Evolutionary conservation across 1,284 basidiomycete genomes (phyloP), one percentile per base, ranked within the genome.

Genomic region (Marasmius tenuissimus): DNA sequence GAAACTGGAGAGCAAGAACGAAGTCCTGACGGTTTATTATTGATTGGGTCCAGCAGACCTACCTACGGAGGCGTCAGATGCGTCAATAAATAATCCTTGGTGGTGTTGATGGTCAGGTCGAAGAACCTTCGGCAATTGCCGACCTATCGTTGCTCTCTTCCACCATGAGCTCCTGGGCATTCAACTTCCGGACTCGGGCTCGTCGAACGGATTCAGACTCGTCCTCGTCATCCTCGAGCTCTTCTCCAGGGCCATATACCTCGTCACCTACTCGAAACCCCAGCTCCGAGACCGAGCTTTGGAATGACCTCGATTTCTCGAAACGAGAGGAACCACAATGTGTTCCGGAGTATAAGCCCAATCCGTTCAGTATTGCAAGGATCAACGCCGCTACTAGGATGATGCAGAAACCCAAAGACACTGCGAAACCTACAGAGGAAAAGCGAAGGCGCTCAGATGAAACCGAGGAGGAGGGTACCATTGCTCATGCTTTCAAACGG

Each of bases 341-440:
- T 20, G 45, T 47, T 8, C 45, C n/a, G 16, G 34, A 18, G 52
- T 38, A 54, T n/a, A 54, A 54, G 38, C 52, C 52, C 34, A 54
- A 54, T 54, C 52, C 52, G 7, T 54, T 54, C 16, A 54, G 34
- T 35, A 54, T 54, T n/a, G 52, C 52, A 12, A 54, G 52, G 34
- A 54, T 54, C 52, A 54, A 54, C 38, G 52, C 52, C 16, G 52
- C 52, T 5, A 54, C 52, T 33, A 54, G 52, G 38, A n/a, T 14
- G n/a, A 18, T 35, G 34, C 12, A 12, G 2, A 35, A 10, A 7
- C 27, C 33, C 18, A 14, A 16, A 47, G 8, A 47, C 1, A 47
- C 16, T 47, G n/a, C 14, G 16, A 20, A 47, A 14, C 45, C 45
- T 8, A 8, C 20, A n/a, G 9, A 18, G 45, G 9, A 14, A n/a